These are phyloP conservation scores for Effrenium voratum DNA, from an alignment of 73 alveolate species.

Conservation along the genomic window DNA sequence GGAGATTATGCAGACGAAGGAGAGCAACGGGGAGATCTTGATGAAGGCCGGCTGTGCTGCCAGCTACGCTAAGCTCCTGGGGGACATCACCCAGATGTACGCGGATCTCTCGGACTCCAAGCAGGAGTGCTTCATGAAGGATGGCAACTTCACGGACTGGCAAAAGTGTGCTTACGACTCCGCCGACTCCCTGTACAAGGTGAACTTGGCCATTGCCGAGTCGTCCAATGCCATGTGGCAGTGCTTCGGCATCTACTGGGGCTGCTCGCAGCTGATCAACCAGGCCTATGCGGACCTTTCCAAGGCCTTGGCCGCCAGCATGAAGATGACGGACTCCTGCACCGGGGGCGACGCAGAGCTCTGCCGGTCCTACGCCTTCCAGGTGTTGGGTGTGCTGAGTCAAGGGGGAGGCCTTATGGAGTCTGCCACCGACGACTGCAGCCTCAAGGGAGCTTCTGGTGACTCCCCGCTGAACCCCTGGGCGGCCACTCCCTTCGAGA, in stretches of 20 bases:
- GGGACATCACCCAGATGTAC: constrained; percentile 83
- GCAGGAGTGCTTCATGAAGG: constrained; percentile 25
- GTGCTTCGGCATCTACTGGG: constrained; percentile 91
- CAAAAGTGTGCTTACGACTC: constrained; percentile 7
- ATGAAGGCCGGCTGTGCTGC: constrained; percentile 85
- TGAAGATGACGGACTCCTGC: no score
- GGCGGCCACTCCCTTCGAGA: constrained; percentile 53
- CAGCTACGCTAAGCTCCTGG: constrained; percentile 74
- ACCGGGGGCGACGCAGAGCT: no score
- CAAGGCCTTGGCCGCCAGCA: no score
- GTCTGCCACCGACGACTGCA: constrained; percentile 18
- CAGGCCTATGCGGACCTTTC: constrained; percentile 38
- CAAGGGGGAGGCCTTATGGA: constrained; percentile 36
- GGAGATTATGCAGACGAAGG: neutral
- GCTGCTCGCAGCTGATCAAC: constrained; percentile 77
- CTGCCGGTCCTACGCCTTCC: no score
- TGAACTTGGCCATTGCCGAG: no score
- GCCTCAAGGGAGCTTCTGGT: constrained; percentile 44
- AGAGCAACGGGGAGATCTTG: neutral
- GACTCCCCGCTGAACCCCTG: constrained; percentile 55
- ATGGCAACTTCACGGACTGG: constrained; percentile 1
- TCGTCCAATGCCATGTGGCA: constrained; percentile 92
- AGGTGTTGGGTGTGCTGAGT: constrained; percentile 52
- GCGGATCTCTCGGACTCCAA: constrained; percentile 79
- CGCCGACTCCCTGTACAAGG: neutral